Base-by-base conservation (phyloP, 768 basidiomycete species). In the Podaxis mareebaensis region DNA sequence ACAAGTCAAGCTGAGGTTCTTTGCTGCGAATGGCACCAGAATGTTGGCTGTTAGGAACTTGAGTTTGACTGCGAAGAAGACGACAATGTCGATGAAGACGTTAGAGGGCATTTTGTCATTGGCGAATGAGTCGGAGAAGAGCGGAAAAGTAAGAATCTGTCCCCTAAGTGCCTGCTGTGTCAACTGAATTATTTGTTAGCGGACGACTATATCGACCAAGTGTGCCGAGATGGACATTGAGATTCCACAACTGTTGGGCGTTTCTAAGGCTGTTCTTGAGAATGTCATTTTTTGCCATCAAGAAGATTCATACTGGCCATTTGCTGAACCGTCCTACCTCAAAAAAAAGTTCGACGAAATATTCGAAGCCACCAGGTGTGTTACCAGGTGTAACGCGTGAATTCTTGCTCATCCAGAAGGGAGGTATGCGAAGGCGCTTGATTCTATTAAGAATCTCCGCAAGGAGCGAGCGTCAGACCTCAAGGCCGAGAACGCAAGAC, bases 271-370 rank as follows among this genome's bases (percentile, higher is more conserved):
- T n/a, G 96, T 99, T 39, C 87, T 99, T 24, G 96, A 99, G 69
- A 99, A 98, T 71, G 97, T 99, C 70, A 99, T 99, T 54, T 99
- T 99, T 71, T 99, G 97, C 75, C 97, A 99, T 74, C 97, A 99
- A 76, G 97, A 99, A 70, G 97, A 99, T 58, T 96, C 95, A 0
- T 98, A 93, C 70, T 99, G 97, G 97, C 97, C 97, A 0, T 82
- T 99, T 24, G 83, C 95, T 0, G 97, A 99, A 68, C 92, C 96
- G 2, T 79, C 92, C 11, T 84, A 87, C 0, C 77, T 99, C 40
- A 99, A 99, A 83, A 99, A 98, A 83, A 99, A 99, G 73, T 99
- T 99, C 65, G 97, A 99, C 69, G 97, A 99, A 70, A 99, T 99
- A 61, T 99, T 99, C 69, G 97, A 99, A 75, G 97, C 97, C 3